These are phyloP conservation scores for Aspergillus floridensis DNA, from an alignment of 2,329 filamentous ascomycete genomes.

Conservation along the genomic window DNA sequence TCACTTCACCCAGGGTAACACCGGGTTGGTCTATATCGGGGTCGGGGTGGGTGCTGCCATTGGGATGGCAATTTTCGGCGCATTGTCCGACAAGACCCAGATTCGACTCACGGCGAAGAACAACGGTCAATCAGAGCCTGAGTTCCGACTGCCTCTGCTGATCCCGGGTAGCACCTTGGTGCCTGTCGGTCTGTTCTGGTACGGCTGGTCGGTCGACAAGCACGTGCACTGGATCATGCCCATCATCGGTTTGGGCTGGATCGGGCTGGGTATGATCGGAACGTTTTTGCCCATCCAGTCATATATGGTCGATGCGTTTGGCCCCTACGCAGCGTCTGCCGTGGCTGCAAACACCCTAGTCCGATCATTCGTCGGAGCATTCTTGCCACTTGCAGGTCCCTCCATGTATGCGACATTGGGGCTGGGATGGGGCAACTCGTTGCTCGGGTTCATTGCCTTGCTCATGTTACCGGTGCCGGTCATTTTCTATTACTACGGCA, in stretches of 20 bases:
- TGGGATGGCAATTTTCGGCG: not conserved
- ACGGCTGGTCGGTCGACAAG: not conserved
- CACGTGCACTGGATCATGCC: not conserved
- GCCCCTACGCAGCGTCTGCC: not conserved
- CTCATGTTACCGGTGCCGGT: not conserved
- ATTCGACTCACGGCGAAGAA: not conserved
- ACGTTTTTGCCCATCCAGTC: slow-evolving; percentile 2
- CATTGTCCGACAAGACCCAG: not conserved
- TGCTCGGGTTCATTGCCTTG: slow-evolving; percentile 1
- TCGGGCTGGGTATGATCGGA: slow-evolving; percentile 1
- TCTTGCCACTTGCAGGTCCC: slow-evolving; percentile 2
- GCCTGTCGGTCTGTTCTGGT: not conserved
- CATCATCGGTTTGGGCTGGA: not conserved
- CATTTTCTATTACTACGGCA: not conserved
- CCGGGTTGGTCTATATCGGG: not conserved
- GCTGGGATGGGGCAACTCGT: slow-evolving; percentile 2
- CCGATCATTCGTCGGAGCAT: not conserved
- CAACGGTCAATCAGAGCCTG: not conserved
- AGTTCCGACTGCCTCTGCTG: not conserved
- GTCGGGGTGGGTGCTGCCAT: not conserved
- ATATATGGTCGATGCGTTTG: not conserved
- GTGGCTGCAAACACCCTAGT: not conserved
- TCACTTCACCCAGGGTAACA: not conserved
- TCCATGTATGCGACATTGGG: slow-evolving; percentile 1
- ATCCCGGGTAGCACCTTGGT: not conserved